Conservation (phyloP, 1,284 basidiomycete genomes). For the Grifola frondosa region DNA sequence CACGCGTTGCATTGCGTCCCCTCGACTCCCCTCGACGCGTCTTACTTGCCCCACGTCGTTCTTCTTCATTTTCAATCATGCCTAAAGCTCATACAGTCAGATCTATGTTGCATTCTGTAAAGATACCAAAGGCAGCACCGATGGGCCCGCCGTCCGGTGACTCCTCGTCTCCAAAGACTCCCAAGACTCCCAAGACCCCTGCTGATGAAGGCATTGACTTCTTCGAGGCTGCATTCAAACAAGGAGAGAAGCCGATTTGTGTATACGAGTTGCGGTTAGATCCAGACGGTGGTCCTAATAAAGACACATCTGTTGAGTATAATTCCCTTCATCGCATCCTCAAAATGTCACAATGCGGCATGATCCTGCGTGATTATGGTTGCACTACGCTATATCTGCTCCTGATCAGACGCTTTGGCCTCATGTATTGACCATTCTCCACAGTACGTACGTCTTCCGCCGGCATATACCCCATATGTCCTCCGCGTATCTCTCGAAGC, state of each 20-base stretch:
- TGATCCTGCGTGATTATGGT: no score
- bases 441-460: slow-evolving; percentile 92
- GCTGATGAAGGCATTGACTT: slow-evolving; percentile 90
- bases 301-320: slow-evolving; percentile 74
- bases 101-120: no score
- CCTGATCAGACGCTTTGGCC: no score
- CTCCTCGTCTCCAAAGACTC: slow-evolving; percentile 29
- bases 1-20: no score
- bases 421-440: slow-evolving; percentile 4
- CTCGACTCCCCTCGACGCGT: no score
- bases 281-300: slow-evolving; percentile 85
- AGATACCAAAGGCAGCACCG: no score
- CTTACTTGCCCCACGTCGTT: no score
- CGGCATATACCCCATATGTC: slow-evolving; percentile 86
- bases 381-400: not conserved
- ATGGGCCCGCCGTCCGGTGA: no score
- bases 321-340: slow-evolving; percentile 3
- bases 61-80: no score
- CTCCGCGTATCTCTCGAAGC: slow-evolving; percentile 87
- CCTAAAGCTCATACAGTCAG: no score
- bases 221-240: slow-evolving; percentile 61
- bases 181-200: slow-evolving; percentile 76
- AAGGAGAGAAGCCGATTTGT: slow-evolving; percentile 64
- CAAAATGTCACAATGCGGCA: no score
- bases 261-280: slow-evolving; percentile 87